Conservation (phyloP, 345 rosid species). For the Erysimum cheiranthoides region DNA sequence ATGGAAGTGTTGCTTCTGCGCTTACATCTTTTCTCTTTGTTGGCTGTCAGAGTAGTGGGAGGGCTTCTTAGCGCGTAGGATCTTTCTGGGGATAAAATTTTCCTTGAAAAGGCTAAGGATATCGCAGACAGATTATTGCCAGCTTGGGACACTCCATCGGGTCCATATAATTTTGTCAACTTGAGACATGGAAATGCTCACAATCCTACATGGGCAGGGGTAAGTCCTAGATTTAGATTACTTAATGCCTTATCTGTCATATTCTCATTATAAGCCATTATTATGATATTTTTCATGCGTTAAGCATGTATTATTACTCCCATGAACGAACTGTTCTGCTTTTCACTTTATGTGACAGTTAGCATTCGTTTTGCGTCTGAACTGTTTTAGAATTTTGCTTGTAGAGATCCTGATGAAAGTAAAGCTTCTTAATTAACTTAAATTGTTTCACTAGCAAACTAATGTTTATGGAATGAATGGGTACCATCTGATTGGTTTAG, state of each 20-base stretch:
- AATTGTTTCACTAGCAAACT: constrained; percentile 11
- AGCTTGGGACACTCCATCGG: constrained; percentile 84
- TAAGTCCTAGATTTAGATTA: constrained; percentile 56
- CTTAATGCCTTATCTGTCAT: not conserved
- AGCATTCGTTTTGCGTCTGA: constrained; percentile 6
- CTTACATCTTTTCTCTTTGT: constrained; percentile 30
- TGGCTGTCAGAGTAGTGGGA: constrained; percentile 85
- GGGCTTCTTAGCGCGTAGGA: constrained; percentile 97
- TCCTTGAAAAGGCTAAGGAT: constrained; percentile 91
- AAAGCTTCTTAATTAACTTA: not conserved
- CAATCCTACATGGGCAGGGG: constrained; percentile 93
- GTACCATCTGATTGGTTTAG: constrained; percentile 12
- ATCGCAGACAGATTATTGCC: constrained; percentile 95
- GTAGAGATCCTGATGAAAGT: constrained; percentile 17
- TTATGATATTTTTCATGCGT: too few species aligned
- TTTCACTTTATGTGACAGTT: constrained; percentile 11
- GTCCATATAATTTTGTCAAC: constrained; percentile 88
- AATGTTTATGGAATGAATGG: not conserved
- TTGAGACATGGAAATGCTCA: constrained; percentile 79
- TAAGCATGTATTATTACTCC: too few species aligned
- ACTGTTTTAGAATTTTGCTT: not conserved
- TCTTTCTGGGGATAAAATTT: constrained; percentile 85
- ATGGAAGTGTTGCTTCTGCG: constrained; percentile 1
- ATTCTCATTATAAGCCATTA: too few species aligned
- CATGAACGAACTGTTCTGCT: not conserved